phyloP scores from a whole-genome alignment of 306 rosid genomes.

The Gastrolobium villosum region DNA sequence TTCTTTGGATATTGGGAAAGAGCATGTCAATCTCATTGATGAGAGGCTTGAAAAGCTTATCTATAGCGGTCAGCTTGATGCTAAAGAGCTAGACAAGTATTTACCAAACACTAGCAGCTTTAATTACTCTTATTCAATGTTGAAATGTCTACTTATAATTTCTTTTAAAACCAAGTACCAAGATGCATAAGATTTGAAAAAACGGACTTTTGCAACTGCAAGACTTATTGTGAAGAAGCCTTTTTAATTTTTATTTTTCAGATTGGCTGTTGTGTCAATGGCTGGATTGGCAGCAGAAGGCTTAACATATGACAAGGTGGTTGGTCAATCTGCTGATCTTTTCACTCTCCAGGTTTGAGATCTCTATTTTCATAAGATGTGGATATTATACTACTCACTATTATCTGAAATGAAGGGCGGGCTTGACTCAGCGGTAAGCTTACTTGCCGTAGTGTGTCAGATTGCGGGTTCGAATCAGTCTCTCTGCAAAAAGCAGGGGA shows the following conservation, averaged over 20 bases:
- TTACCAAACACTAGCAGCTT: not conserved
- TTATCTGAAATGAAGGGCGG: not conserved
- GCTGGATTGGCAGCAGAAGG: conserved; percentile 96
- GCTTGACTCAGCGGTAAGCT: no score
- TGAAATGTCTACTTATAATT: not conserved
- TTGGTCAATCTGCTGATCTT: conserved; percentile 89
- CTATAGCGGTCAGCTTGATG: conserved; percentile 91
- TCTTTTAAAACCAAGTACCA: conserved; percentile 23
- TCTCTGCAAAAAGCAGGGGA: no score
- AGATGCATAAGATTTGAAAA: conserved; percentile 15
- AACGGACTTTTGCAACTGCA: not conserved
- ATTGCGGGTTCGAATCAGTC: no score
- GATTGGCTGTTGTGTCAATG: conserved; percentile 96
- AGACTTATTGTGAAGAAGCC: not conserved
- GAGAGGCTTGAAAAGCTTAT: conserved; percentile 84
- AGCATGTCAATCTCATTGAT: conserved; percentile 93
- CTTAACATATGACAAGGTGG: conserved; percentile 85
- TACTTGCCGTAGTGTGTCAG: no score
- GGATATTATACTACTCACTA: not conserved
- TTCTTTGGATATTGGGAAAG: conserved; percentile 95
- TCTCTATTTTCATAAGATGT: conserved; percentile 3
- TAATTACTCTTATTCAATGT: conserved; percentile 14
- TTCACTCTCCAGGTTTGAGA: conserved; percentile 70
- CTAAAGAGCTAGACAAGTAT: conserved; percentile 86
- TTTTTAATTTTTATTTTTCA: conserved; percentile 38